Conservation (phyloP, 2,329 filamentous ascomycete genomes). For the Cylindrodendrum hubeiense region DNA sequence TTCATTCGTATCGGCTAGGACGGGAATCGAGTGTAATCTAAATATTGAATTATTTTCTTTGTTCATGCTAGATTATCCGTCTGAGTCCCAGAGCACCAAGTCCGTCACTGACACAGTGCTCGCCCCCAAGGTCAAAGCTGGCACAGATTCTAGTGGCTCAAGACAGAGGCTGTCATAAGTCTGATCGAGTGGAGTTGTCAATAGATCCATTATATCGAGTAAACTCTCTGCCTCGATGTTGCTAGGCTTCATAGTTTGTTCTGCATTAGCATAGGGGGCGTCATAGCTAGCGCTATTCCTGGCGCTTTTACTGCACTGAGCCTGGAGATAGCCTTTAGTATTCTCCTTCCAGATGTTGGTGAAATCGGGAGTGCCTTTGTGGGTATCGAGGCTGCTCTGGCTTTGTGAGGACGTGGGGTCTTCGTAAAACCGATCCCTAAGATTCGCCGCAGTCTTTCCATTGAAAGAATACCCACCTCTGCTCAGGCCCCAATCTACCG, state of each 20-base stretch:
- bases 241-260: neutral
- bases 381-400: neutral
- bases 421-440: neutral
- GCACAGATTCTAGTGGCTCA: neutral
- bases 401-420: neutral
- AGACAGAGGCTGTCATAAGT: neutral
- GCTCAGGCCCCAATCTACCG: neutral
- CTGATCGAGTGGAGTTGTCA: neutral
- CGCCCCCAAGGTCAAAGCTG: neutral
- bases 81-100: too few relatives aligned
- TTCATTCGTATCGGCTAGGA: too few relatives aligned
- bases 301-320: neutral
- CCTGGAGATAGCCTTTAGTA: neutral
- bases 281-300: neutral
- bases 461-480: neutral
- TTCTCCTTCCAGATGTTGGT: neutral
- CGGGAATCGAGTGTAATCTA: too few relatives aligned
- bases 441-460: neutral
- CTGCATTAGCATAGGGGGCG: neutral
- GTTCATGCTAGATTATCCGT: too few relatives aligned
- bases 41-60: too few relatives aligned
- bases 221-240: neutral
- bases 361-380: neutral
- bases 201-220: neutral
- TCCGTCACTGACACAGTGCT: too few relatives aligned